These are phyloP conservation scores for Arctium minus DNA, from an alignment of 129 eudicot species.

Conservation along the genomic window DNA sequence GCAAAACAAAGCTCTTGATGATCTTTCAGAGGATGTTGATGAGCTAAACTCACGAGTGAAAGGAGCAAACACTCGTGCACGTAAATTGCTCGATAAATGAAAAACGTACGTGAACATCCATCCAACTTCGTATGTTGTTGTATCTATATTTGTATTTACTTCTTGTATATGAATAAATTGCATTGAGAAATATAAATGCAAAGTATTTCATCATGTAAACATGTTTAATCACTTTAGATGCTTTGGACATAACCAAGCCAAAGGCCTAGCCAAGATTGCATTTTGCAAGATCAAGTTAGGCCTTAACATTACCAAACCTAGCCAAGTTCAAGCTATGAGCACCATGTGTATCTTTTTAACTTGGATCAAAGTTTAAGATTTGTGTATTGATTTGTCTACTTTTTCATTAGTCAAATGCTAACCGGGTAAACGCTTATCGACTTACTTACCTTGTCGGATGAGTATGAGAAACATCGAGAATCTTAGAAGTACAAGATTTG, in stretches of 20 bases:
- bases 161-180: slow-evolving; percentile 26
- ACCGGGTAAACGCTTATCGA: too few species aligned
- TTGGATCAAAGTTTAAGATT: not conserved
- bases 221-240: not conserved
- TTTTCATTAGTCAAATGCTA: not conserved
- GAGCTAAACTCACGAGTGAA: slow-evolving; percentile 82
- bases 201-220: slow-evolving; percentile 1
- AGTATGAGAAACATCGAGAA: too few species aligned
- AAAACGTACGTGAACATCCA: not conserved
- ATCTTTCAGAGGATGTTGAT: slow-evolving; percentile 72
- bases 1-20: slow-evolving; percentile 93
- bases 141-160: not conserved
- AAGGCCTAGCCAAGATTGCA: slow-evolving; percentile 5
- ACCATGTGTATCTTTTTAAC: not conserved
- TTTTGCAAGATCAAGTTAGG: not conserved
- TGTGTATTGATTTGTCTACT: not conserved
- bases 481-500: too few species aligned
- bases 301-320: slow-evolving; percentile 1
- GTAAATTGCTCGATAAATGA: slow-evolving; percentile 52
- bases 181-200: slow-evolving; percentile 18
- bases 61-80: slow-evolving; percentile 84
- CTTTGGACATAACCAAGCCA: not conserved
- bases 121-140: slow-evolving; percentile 14
- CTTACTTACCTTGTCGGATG: too few species aligned
- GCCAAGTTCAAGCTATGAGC: slow-evolving; percentile 13